phyloP scores from a whole-genome alignment of 2,329 filamentous ascomycete genomes.

The Colletotrichum sp. region DNA sequence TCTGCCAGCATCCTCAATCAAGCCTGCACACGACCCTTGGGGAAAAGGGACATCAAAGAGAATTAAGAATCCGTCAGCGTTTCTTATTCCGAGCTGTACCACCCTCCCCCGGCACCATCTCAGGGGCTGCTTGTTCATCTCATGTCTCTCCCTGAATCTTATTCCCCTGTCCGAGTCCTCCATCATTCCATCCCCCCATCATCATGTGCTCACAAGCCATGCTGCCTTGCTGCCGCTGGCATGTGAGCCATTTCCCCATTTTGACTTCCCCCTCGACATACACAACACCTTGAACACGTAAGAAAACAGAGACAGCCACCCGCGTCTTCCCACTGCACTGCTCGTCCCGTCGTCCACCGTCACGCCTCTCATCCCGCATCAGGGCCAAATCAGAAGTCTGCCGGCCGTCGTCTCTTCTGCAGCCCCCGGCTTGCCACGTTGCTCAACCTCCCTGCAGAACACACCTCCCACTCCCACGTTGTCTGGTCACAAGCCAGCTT shows the following conservation, averaged over 20 bases:
- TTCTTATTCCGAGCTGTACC: background rate
- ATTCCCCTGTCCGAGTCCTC: background rate
- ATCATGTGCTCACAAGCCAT: background rate
- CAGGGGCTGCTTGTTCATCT: slow-evolving; percentile 1
- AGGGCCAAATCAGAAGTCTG: background rate
- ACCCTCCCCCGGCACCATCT: background rate
- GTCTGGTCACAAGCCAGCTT: background rate
- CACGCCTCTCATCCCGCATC: background rate
- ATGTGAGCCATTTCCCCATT: background rate
- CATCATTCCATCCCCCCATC: background rate
- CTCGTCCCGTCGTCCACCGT: background rate
- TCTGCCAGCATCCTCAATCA: background rate
- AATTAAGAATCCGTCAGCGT: background rate
- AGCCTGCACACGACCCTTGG: background rate
- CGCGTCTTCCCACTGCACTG: background rate
- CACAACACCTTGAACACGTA: background rate
- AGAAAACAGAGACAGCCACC: background rate
- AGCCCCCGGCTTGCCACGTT: slow-evolving; percentile 8
- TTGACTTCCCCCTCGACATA: background rate
- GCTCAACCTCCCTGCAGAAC: background rate
- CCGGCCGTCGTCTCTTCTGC: background rate
- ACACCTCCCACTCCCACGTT: background rate
- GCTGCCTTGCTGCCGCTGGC: background rate
- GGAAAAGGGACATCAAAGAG: background rate
- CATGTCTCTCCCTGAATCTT: background rate